Percentiles rank a stretch among this genome's conserved stretches.
Conservation (phyloP, 768 basidiomycete genomes). For the Amanita muscaria region DNA sequence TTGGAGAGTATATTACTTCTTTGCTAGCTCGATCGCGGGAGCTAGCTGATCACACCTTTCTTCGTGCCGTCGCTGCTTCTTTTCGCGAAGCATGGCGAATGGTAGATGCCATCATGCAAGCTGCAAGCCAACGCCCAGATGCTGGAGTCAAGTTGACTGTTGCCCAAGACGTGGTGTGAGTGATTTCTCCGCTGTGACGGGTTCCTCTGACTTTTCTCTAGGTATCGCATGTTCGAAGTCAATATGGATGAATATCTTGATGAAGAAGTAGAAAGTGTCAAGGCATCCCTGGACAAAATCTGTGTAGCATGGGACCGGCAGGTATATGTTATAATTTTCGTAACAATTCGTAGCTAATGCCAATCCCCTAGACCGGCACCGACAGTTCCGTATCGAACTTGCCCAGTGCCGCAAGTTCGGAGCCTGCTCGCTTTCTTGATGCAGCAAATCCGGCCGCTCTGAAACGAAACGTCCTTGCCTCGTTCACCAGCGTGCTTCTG, state of each 20-base stretch:
- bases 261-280: slow-evolving; percentile 82
- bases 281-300: slow-evolving; percentile 61
- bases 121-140: slow-evolving; percentile 35
- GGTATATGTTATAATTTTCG: slow-evolving; percentile 26
- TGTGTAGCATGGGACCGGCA: slow-evolving; percentile 77
- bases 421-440: slow-evolving; percentile 49
- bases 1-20: slow-evolving; percentile 79
- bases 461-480: slow-evolving; percentile 87
- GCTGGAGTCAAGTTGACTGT: slow-evolving; percentile 36
- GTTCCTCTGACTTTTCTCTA: slow-evolving; percentile 21
- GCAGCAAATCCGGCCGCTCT: slow-evolving; percentile 86
- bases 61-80: slow-evolving; percentile 82
- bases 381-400: background rate
- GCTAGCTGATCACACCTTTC: slow-evolving; percentile 59
- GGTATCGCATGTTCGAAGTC: slow-evolving; percentile 90
- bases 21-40: slow-evolving; percentile 73
- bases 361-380: background rate
- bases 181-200: slow-evolving; percentile 11
- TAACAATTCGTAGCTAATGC: background rate
- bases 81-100: slow-evolving; percentile 86
- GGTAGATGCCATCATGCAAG: slow-evolving; percentile 64
- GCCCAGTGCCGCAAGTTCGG: slow-evolving; percentile 12
- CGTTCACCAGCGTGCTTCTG: slow-evolving; percentile 83
- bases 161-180: slow-evolving; percentile 81
- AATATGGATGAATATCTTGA: slow-evolving; percentile 98